These are phyloP conservation scores for Leccinum laetum DNA, from an alignment of 1,284 basidiomycete species.

Conservation along the genomic window DNA sequence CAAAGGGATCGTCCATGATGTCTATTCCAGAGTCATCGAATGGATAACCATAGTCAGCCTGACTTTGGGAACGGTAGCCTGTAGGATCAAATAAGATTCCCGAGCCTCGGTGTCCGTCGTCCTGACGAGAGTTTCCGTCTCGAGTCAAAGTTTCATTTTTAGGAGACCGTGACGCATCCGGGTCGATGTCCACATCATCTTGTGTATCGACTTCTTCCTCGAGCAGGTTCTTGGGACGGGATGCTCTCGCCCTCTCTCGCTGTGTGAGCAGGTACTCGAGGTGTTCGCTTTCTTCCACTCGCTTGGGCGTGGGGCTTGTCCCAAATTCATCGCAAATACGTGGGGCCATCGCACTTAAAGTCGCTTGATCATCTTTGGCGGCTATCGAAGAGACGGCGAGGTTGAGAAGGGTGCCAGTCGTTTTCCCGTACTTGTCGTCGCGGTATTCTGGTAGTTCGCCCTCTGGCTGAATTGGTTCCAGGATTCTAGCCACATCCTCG, in stretches of 20 bases:
- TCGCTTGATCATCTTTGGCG: conserved; percentile 9
- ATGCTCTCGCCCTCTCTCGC: conserved; percentile 21
- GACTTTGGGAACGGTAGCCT: not conserved
- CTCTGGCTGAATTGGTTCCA: conserved; percentile 31
- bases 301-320: conserved; percentile 22
- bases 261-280: conserved; percentile 26
- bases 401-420: conserved; percentile 13
- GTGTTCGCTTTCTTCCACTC: conserved; percentile 8
- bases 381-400: conserved; percentile 2
- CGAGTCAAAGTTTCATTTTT: not conserved
- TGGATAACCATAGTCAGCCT: conserved; percentile 2
- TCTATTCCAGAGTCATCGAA: conserved; percentile 31
- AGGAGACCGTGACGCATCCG: not conserved
- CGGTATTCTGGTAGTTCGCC: conserved; percentile 17
- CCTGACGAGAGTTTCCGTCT: not conserved
- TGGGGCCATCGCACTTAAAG: conserved; percentile 10
- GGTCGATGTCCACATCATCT: not conserved
- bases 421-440: conserved; percentile 16
- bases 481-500: conserved; percentile 41
- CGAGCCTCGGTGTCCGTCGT: not conserved
- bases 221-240: not conserved
- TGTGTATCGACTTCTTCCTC: conserved; percentile 4
- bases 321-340: conserved; percentile 25
- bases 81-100: not conserved
- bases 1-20: conserved; percentile 7